Evolutionary conservation across 371 early-diverging fungal genomes (phyloP).

Genomic region (Mucor circinelloides): DNA sequence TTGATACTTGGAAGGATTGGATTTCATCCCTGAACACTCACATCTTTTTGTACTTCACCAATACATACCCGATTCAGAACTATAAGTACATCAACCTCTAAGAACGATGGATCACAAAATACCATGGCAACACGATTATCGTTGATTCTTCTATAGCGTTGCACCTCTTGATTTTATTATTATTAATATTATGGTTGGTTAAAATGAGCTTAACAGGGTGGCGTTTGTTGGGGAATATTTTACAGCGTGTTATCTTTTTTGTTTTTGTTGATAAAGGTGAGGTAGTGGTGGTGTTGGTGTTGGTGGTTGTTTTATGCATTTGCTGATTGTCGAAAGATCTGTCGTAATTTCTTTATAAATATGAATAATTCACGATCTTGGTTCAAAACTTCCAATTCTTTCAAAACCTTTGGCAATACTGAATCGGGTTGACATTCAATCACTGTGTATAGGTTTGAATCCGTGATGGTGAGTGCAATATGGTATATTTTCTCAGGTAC

Average conservation of each 20-base stretch:
- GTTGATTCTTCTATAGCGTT: background rate
- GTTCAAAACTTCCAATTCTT: background rate
- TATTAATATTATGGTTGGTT: background rate
- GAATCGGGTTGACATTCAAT: background rate
- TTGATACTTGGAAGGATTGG: background rate
- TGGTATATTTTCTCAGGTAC: background rate
- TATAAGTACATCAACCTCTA: no score
- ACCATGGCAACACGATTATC: background rate
- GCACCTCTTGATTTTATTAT: background rate
- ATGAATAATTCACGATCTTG: background rate
- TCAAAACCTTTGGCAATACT: background rate
- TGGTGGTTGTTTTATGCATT: background rate
- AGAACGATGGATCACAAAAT: no score
- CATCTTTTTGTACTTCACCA: background rate
- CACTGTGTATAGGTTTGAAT: background rate
- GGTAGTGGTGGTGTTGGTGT: background rate
- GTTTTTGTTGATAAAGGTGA: background rate
- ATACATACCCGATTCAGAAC: no score
- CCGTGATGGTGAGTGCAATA: background rate
- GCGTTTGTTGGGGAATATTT: background rate
- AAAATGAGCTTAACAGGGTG: background rate
- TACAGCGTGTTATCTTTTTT: background rate
- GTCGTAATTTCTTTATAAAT: background rate
- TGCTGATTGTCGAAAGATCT: background rate
- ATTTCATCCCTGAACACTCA: background rate